phyloP scores from a whole-genome alignment of 2,329 filamentous ascomycete genomes.

The Cladosporium sp. region DNA sequence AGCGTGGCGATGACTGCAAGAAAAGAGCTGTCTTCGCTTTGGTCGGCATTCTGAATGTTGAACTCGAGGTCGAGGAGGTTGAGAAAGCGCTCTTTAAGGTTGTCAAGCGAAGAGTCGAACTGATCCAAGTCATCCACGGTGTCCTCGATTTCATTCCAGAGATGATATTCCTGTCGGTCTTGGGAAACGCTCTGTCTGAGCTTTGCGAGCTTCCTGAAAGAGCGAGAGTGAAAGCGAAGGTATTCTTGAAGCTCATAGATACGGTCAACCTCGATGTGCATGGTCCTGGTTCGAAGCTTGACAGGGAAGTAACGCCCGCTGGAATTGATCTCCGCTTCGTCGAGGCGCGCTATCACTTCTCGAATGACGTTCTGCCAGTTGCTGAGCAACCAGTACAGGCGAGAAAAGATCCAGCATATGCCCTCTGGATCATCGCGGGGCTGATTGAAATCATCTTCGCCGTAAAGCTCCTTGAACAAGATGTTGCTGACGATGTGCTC shows the following conservation, averaged over 20 bases:
- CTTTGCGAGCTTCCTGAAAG: conserved; percentile 31
- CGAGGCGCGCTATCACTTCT: conserved; percentile 28
- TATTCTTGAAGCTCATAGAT: conserved; percentile 33
- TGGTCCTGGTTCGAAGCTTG: conserved; percentile 14
- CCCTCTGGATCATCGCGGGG: conserved; percentile 30
- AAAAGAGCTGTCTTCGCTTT: conserved; percentile 30
- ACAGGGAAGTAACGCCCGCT: conserved; percentile 29
- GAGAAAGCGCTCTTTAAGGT: conserved; percentile 33
- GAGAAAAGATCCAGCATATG: conserved; percentile 32
- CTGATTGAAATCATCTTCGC: conserved; percentile 28
- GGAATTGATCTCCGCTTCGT: conserved; percentile 32
- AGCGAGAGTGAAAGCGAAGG: conserved; percentile 29
- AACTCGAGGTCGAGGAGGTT: conserved; percentile 36
- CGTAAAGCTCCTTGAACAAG: conserved; percentile 29
- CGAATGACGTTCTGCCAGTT: conserved; percentile 35
- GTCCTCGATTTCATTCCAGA: conserved; percentile 33
- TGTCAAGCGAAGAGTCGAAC: conserved; percentile 29
- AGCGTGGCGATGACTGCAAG: conserved; percentile 30
- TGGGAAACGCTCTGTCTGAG: conserved; percentile 26
- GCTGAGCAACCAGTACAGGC: conserved; percentile 30
- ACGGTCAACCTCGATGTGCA: conserved; percentile 26
- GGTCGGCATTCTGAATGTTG: conserved; percentile 32
- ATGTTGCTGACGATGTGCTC: conserved; percentile 29
- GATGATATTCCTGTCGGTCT: conserved; percentile 26
- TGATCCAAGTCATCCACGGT: conserved; percentile 32